phyloP scores from a whole-genome alignment of 2,329 filamentous ascomycete species.

The Aspergillus ustus region DNA sequence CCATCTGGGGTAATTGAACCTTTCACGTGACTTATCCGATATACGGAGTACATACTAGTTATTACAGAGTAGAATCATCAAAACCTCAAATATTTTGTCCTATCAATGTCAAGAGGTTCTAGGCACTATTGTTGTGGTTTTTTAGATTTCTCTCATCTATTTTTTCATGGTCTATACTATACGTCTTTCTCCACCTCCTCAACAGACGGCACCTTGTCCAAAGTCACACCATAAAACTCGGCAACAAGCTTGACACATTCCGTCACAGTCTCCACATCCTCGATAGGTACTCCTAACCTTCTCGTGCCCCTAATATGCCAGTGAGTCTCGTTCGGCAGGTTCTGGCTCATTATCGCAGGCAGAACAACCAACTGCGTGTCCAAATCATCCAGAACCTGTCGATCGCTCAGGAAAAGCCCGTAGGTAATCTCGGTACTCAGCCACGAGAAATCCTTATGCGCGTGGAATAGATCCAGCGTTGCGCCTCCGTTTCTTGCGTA shows the following conservation, averaged over 20 bases:
- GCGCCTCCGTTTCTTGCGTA: conserved; percentile 55
- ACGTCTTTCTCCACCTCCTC: conserved; percentile 39
- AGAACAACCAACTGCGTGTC: conserved; percentile 52
- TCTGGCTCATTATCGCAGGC: conserved; percentile 52
- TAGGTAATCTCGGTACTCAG: conserved; percentile 79
- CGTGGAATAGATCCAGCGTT: conserved; percentile 38
- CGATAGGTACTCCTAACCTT: conserved; percentile 43
- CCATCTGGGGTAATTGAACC: background rate
- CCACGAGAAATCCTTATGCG: conserved; percentile 61
- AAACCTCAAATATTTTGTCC: no score
- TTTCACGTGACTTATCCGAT: background rate
- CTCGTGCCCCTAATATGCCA: conserved; percentile 53
- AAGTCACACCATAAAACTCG: conserved; percentile 31
- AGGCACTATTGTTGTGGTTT: no score
- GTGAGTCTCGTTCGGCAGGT: conserved; percentile 45
- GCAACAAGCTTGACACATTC: conserved; percentile 37
- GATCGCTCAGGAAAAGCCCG: conserved; percentile 55
- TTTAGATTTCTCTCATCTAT: no score
- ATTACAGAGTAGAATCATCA: no score
- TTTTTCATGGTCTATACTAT: conserved; percentile 28
- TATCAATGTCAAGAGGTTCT: background rate
- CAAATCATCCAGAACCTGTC: conserved; percentile 44
- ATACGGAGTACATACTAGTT: no score
- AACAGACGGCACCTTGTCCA: conserved; percentile 39
- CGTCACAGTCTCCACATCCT: conserved; percentile 47